A percentile compares a stretch with the other conserved stretches of the same genome.
Conservation (phyloP, 139 green algal species). For the Volvox reticuliferus region DNA sequence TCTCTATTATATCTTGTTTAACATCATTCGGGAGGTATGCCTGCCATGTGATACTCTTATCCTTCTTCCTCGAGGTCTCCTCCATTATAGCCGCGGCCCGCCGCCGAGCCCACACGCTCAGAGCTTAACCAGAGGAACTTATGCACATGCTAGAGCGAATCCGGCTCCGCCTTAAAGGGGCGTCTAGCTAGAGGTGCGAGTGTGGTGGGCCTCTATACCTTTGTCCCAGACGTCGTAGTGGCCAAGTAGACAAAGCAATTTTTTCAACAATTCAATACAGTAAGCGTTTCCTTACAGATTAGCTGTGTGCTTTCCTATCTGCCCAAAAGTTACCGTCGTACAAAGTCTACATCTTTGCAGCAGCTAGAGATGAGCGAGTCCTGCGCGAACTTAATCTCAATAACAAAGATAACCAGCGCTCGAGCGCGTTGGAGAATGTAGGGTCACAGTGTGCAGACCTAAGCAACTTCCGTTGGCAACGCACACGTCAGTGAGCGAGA, state of each 20-base stretch:
- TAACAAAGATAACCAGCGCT: too few species aligned
- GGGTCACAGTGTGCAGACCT: too few species aligned
- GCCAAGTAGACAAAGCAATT: too few species aligned
- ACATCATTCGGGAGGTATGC: constrained; percentile 16
- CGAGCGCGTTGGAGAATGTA: too few species aligned
- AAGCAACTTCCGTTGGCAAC: too few species aligned
- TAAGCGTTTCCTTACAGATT: too few species aligned
- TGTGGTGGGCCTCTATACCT: background rate
- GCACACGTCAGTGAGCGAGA: too few species aligned
- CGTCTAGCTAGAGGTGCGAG: background rate
- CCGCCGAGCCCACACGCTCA: background rate
- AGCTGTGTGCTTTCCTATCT: too few species aligned
- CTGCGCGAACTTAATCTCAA: background rate
- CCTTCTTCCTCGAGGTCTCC: background rate
- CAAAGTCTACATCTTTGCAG: too few species aligned
- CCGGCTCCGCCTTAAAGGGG: background rate
- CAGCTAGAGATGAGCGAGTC: background rate
- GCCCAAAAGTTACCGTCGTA: too few species aligned
- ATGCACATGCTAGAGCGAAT: background rate
- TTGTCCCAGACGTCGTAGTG: too few species aligned
- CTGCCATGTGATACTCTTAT: constrained; percentile 22
- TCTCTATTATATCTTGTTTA: constrained; percentile 15
- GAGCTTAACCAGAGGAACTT: background rate
- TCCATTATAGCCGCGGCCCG: background rate
- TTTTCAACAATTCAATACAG: too few species aligned